Percentiles rank a stretch among this genome's conserved stretches.
phyloP scores from a whole-genome alignment of 768 basidiomycete genomes.

The Phlebiopsis gigantea region DNA sequence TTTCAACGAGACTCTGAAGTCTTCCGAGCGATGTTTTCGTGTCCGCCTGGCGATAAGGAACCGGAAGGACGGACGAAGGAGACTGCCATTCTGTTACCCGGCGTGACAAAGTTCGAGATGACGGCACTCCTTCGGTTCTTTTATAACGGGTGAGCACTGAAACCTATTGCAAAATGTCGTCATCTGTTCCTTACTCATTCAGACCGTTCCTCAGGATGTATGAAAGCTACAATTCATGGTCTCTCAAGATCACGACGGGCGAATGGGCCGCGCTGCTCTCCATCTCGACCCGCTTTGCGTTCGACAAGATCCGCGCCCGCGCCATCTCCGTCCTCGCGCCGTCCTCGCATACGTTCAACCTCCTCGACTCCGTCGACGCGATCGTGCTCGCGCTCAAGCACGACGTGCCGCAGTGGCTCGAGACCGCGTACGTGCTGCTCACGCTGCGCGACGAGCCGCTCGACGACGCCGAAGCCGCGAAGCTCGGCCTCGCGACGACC shows the following conservation, averaged over 20 bases:
- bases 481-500: constrained; percentile 27
- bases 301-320: constrained; percentile 26
- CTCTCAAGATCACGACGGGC: constrained; percentile 10
- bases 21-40: constrained; percentile 30
- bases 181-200: too few species aligned
- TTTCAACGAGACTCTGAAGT: constrained; percentile 30
- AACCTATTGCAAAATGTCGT: too few species aligned
- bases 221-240: constrained; percentile 2
- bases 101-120: constrained; percentile 26
- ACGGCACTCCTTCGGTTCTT: constrained; percentile 31
- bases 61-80: constrained; percentile 28
- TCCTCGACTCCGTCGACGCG: constrained; percentile 20
- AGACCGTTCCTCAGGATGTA: constrained; percentile 13
- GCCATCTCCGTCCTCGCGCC: constrained; percentile 28
- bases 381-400: constrained; percentile 36
- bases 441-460: constrained; percentile 31
- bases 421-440: constrained; percentile 32
- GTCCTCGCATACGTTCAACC: background rate
- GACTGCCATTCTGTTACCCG: constrained; percentile 25
- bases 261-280: constrained; percentile 33
- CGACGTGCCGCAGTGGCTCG: constrained; percentile 34
- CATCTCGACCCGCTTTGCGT: constrained; percentile 31
- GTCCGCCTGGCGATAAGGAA: constrained; percentile 18
- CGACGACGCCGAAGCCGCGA: constrained; percentile 28
- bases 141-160: constrained; percentile 21